Conservation (phyloP, 768 basidiomycete genomes). For the Cyclocybe aegerita region DNA sequence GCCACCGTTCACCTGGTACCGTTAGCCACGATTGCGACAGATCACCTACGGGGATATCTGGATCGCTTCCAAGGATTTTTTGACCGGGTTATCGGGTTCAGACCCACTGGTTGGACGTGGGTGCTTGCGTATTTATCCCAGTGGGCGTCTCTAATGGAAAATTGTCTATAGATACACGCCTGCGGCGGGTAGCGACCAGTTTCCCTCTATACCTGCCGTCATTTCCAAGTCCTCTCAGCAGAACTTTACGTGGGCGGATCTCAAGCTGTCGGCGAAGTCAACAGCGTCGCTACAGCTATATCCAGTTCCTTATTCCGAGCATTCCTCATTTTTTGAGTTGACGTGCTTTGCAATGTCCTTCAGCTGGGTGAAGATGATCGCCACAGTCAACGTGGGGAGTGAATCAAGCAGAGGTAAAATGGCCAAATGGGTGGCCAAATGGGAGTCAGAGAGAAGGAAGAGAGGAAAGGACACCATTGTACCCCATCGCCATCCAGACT, state of each 20-base stretch:
- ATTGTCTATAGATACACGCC: conserved; percentile 55
- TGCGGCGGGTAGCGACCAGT: conserved; percentile 59
- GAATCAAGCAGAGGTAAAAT: conserved; percentile 79
- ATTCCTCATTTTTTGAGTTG: conserved; percentile 93
- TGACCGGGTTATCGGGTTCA: conserved; percentile 72
- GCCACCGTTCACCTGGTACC: conserved; percentile 88
- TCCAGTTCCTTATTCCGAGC: conserved; percentile 92
- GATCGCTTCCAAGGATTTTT: conserved; percentile 73
- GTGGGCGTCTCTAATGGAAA: not conserved
- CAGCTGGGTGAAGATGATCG: conserved; percentile 86
- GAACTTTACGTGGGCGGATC: conserved; percentile 67
- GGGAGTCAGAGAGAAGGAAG: conserved; percentile 81
- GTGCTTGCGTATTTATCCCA: conserved; percentile 28
- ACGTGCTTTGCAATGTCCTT: conserved; percentile 93
- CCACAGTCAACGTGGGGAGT: conserved; percentile 89
- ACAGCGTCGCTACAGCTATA: conserved; percentile 69
- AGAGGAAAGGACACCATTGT: conserved; percentile 35
- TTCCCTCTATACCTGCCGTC: conserved; percentile 66
- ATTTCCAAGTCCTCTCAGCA: conserved; percentile 65
- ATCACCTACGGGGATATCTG: conserved; percentile 76
- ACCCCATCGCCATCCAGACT: conserved; percentile 43
- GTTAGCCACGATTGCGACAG: conserved; percentile 69
- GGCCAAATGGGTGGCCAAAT: conserved; percentile 84
- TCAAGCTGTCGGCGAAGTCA: conserved; percentile 71
- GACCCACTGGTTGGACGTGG: conserved; percentile 97